These are phyloP conservation scores for Mycosarcoma mackinlayi DNA, from an alignment of 1,284 basidiomycete genomes.

Conservation along the genomic window DNA sequence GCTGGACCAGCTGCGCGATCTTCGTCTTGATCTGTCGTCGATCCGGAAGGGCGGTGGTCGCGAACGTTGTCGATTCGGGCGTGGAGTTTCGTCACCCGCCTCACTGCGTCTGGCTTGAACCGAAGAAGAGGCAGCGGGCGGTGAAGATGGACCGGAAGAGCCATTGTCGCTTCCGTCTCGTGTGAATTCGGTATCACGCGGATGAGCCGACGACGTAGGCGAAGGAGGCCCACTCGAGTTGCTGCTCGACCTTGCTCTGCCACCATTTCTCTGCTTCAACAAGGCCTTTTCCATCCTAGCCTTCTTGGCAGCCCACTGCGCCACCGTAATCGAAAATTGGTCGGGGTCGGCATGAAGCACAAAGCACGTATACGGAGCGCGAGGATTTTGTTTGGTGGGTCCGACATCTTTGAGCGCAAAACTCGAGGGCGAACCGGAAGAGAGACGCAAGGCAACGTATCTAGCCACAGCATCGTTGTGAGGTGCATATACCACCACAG, in stretches of 20 bases:
- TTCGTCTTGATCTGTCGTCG: conserved; percentile 8
- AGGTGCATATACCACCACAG: conserved; percentile 47
- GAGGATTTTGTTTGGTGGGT: conserved; percentile 28
- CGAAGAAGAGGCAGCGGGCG: neutral
- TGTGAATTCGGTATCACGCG: conserved; percentile 12
- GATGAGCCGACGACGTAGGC: conserved; percentile 17
- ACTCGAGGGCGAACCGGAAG: conserved; percentile 41
- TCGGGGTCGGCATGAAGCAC: conserved; percentile 43
- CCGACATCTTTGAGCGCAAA: conserved; percentile 43
- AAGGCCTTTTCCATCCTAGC: conserved; percentile 40
- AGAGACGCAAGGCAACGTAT: conserved; percentile 43
- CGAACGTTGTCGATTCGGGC: conserved; percentile 14
- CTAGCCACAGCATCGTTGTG: conserved; percentile 46
- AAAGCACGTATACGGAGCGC: conserved; percentile 51
- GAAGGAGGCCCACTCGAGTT: conserved; percentile 29
- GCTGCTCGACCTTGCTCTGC: conserved; percentile 1
- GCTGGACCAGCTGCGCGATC: conserved; percentile 48
- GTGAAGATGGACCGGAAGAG: conserved; percentile 10
- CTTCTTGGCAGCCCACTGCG: conserved; percentile 52
- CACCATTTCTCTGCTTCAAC: conserved; percentile 16
- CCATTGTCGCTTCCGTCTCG: conserved; percentile 13
- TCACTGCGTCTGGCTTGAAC: neutral
- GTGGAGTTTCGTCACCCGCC: conserved; percentile 31
- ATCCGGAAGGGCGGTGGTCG: conserved; percentile 26
- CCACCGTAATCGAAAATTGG: conserved; percentile 47